Conservation (phyloP, 164 flowering plant species). For the Tetracentron sinense region DNA sequence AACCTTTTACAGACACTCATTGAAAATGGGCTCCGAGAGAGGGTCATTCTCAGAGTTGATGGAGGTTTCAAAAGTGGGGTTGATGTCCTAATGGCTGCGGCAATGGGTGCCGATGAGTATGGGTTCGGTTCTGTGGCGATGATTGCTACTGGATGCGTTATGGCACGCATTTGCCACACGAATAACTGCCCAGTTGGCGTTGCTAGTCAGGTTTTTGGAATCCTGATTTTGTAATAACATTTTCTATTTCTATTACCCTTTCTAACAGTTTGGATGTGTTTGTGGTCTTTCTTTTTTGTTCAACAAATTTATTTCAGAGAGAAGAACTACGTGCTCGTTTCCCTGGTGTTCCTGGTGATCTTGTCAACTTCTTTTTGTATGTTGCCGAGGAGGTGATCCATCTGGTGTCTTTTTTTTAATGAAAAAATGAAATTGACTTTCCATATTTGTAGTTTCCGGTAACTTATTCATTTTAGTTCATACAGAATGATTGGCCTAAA, state of each 20-base stretch:
- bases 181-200: slow-evolving; percentile 99
- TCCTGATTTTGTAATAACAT: neutral
- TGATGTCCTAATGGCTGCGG: slow-evolving; percentile 97
- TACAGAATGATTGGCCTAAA: neutral
- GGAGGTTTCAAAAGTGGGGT: slow-evolving; percentile 97
- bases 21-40: slow-evolving; percentile 92
- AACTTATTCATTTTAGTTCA: neutral
- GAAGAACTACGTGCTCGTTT: slow-evolving; percentile 96
- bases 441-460: neutral
- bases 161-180: slow-evolving; percentile 99
- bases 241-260: neutral
- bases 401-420: slow-evolving; percentile 7
- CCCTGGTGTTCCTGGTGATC: slow-evolving; percentile 99
- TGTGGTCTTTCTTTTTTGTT: neutral
- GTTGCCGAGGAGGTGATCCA: slow-evolving; percentile 93
- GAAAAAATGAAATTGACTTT: neutral
- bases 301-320: slow-evolving; percentile 41
- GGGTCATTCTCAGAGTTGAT: slow-evolving; percentile 93
- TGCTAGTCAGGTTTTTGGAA: slow-evolving; percentile 82
- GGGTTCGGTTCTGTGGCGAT: slow-evolving; percentile 99
- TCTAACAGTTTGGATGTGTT: neutral
- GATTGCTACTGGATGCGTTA: slow-evolving; percentile 98
- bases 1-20: slow-evolving; percentile 67
- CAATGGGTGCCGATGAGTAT: slow-evolving; percentile 98
- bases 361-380: slow-evolving; percentile 90